Evolutionary conservation across 2,329 filamentous ascomycete species (phyloP), one percentile per base, ranked within the genome.

Genomic region (Teratosphaeria destructans): DNA sequence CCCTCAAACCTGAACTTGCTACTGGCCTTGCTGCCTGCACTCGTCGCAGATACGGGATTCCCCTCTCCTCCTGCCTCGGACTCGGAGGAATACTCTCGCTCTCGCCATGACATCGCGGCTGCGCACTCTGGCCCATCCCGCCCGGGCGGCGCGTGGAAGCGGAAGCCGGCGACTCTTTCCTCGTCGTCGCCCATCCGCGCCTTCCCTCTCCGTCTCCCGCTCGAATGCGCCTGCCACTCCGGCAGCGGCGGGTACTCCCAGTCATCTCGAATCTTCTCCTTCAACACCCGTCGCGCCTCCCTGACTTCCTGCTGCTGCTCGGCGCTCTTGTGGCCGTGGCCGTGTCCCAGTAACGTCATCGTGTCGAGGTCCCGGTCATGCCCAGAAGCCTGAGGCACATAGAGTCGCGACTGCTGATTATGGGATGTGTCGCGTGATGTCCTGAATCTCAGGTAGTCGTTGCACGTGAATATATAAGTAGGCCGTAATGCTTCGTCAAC

Each of bases 191-290:
- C 34, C 6, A 12, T 23, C n/a, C 2, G 26, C 10, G 57, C 52
- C 43, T 39, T 56, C 19, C 19, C 8, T 29, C 23, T 56, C 29
- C 56, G 52, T 34, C 53, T 59, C 35, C 11, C 54, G 54, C n/a
- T 61, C 63, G 52, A 59, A 59, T n/a, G 52, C 5, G 66, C 63
- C 52, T 61, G 63, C 57, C 62, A 67, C 52, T 66, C 63, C 10
- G 71, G 71, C 34, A 71, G 62, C 14, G 66, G 57, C 34, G 76
- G 76, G 60, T 74, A 79, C 43, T 72, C 64, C 77, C 77, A 80
- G 68, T 79, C 77, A 63, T 71, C 72, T 63, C 75, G 74, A 23
- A 78, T 69, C 58, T 70, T 72, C 47, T 76, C 73, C 52, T 71
- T 68, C 60, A 79, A 72, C 63, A 74, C 71, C 54, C 73, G 71